phyloP scores from a whole-genome alignment of 768 basidiomycete genomes.

The Xerocomellus amylosporus region DNA sequence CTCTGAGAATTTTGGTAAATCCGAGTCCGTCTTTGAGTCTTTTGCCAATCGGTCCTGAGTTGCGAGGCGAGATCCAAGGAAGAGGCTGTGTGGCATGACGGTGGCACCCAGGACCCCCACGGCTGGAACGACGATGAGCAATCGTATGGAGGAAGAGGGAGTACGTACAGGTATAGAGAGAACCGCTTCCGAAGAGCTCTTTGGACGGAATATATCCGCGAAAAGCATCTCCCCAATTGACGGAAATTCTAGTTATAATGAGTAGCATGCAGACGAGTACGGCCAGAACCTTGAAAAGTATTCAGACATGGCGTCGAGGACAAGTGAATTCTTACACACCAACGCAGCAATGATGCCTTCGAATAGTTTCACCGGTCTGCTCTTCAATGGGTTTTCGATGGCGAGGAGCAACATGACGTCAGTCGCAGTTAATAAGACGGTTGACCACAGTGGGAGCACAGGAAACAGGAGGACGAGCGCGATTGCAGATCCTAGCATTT shows the following conservation, averaged over 20 bases:
- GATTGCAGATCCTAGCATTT: conserved; percentile 79
- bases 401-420: conserved; percentile 73
- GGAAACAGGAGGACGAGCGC: conserved; percentile 76
- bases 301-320: neutral
- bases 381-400: conserved; percentile 65
- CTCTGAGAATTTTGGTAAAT: conserved; percentile 15
- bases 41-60: conserved; percentile 70
- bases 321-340: conserved; percentile 38
- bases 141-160: conserved; percentile 6
- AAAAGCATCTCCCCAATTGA: conserved; percentile 74
- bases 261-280: conserved; percentile 79
- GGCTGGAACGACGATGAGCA: conserved; percentile 37
- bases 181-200: conserved; percentile 51
- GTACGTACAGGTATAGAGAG: conserved; percentile 63
- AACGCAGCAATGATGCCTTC: conserved; percentile 61
- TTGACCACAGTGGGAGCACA: conserved; percentile 62
- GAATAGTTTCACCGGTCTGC: conserved; percentile 64
- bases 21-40: conserved; percentile 11
- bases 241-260: conserved; percentile 66
- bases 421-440: conserved; percentile 62
- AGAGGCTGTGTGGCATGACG: conserved; percentile 92
- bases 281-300: conserved; percentile 47
- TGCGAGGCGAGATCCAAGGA: conserved; percentile 81
- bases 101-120: conserved; percentile 81
- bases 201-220: conserved; percentile 74